Evolutionary conservation across 352 stramenopile genomes (phyloP), one percentile per base, ranked within the genome.

Genomic region (Pythium utonaiense): DNA sequence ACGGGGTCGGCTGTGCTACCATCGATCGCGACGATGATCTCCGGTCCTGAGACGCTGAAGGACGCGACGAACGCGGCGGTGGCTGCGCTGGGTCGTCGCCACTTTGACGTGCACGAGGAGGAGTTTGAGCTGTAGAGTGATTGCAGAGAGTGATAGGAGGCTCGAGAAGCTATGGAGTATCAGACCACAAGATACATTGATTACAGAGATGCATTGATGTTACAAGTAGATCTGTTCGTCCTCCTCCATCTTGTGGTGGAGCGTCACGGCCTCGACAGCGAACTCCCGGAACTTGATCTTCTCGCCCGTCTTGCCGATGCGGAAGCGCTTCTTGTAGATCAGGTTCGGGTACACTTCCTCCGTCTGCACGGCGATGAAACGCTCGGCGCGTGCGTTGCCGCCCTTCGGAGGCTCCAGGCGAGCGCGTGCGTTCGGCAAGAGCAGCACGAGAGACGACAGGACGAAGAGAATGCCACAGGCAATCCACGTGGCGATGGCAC

Each of bases 261-360:
- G 52, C 8, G 62, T 66, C 27, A 86, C 78, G 2, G 78, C 75
- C 45, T 90, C 78, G 58, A 90, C 78, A 1, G 64, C 68, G 52
- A 88, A 90, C 68, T 90, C 78, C 56, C 73, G 74, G 51, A 90
- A 84, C 60, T 88, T 88, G 48, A 90, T 78, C 64, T 82, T 69
- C 36, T 89, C 78, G 28, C 77, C 78, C 28, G 77, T 86, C 53
- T 88, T 86, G 48, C 76, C 80, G 57, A 89, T 85, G 24, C 80
- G 57, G 41, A 89, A 85, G 53, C 80, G 80, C 62, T 89, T 89
- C 70, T 88, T 89, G 71, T 89, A 87, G 49, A 89, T 78, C 21
- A 89, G 57, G 53, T 89, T 89, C 30, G 80, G 80, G 45, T 89
- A 89, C 53, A 88, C 45, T 42, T 89, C 75, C 55, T 89, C 80